These are phyloP conservation scores for Aureobasidium mangrovei DNA, from an alignment of 2,329 filamentous ascomycete species.

Conservation along the genomic window DNA sequence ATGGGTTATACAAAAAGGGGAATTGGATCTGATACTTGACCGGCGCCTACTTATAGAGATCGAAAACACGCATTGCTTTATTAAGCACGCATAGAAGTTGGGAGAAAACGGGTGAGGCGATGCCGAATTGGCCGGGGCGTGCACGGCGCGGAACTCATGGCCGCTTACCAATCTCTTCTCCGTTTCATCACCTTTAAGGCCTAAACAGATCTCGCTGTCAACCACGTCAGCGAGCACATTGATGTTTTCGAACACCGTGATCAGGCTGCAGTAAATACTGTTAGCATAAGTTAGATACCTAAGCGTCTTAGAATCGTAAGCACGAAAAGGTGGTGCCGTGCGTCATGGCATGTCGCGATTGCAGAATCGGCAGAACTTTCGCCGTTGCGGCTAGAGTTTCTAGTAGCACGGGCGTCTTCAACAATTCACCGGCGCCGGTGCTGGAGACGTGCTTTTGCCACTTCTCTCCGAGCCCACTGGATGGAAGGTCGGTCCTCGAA, in stretches of 20 bases:
- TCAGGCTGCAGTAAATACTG: no score
- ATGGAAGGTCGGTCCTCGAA: no score
- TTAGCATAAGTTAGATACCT: no score
- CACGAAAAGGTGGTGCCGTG: background rate
- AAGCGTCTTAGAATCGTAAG: no score
- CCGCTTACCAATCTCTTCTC: conserved; percentile 10
- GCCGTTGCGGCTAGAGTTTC: conserved; percentile 9
- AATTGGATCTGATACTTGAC: background rate
- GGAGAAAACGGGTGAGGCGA: conserved; percentile 7
- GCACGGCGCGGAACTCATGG: background rate
- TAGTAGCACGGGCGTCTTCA: background rate
- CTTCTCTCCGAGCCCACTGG: background rate
- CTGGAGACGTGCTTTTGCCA: background rate
- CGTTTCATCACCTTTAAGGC: background rate
- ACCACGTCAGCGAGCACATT: no score
- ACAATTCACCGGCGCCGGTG: background rate
- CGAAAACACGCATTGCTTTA: conserved; percentile 1
- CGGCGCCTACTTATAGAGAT: background rate
- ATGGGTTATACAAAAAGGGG: background rate
- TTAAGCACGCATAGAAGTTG: conserved; percentile 8
- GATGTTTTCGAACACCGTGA: no score
- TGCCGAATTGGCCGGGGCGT: conserved; percentile 1
- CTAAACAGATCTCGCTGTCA: no score
- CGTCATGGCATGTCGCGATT: background rate
- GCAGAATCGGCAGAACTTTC: background rate